Evolutionary conservation across 2,329 filamentous ascomycete species (phyloP).

Genomic region (Pyricularia sp.): DNA sequence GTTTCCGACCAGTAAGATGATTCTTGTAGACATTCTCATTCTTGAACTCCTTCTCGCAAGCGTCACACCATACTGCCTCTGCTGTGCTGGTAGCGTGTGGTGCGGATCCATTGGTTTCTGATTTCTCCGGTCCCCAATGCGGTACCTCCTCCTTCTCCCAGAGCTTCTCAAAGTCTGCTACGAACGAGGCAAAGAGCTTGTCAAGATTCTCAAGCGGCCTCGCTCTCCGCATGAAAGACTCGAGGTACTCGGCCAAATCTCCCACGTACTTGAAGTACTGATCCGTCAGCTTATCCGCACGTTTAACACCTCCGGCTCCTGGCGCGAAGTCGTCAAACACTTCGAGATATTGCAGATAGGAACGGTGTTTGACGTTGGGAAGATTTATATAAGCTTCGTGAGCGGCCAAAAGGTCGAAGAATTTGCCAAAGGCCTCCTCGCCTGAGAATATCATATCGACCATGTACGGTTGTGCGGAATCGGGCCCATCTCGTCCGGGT

Average conservation of each 20-base stretch:
- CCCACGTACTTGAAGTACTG: conserved; percentile 87
- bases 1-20: conserved; percentile 86
- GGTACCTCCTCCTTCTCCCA: conserved; percentile 75
- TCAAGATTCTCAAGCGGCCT: conserved; percentile 80
- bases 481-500: conserved; percentile 40
- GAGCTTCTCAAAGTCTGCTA: conserved; percentile 71
- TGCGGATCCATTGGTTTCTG: conserved; percentile 20
- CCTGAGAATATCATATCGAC: conserved; percentile 92
- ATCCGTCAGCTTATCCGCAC: conserved; percentile 80
- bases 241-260: conserved; percentile 71
- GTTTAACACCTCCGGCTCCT: conserved; percentile 64
- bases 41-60: conserved; percentile 90
- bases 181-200: conserved; percentile 65
- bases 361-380: conserved; percentile 72
- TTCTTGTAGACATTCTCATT: conserved; percentile 91
- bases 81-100: conserved; percentile 21
- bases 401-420: conserved; percentile 74
- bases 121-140: conserved; percentile 62
- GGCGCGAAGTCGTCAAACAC: conserved; percentile 79
- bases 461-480: conserved; percentile 52
- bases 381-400: conserved; percentile 91
- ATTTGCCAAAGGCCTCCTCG: conserved; percentile 88
- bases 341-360: conserved; percentile 89
- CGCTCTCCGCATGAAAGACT: conserved; percentile 77
- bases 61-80: conserved; percentile 77